phyloP scores from a whole-genome alignment of 495 filamentous ascomycete genomes.

The Hypoxylon perforatum region DNA sequence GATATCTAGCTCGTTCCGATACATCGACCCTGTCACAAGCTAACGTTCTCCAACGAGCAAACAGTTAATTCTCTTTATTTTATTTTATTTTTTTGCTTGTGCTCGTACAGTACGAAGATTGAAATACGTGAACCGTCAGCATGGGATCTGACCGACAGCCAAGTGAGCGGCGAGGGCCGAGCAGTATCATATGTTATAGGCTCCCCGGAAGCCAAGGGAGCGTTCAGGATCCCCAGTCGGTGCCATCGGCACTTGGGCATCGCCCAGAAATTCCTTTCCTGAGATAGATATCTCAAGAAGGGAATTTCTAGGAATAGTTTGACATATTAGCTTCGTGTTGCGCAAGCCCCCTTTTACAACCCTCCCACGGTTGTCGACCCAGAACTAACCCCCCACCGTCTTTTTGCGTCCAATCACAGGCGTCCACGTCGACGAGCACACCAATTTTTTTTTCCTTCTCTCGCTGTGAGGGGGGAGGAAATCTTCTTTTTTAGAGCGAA shows the following conservation, averaged over 20 bases:
- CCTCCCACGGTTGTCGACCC: slow-evolving; percentile 41
- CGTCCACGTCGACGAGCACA: slow-evolving; percentile 49
- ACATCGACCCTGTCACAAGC: slow-evolving; percentile 28
- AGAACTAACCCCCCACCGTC: slow-evolving; percentile 33
- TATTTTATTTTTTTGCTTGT: slow-evolving; percentile 10
- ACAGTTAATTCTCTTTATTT: slow-evolving; percentile 23
- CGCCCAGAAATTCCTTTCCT: slow-evolving; percentile 25
- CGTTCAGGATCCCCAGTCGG: slow-evolving; percentile 10
- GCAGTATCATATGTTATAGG: not conserved
- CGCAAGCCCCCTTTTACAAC: slow-evolving; percentile 49
- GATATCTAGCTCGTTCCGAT: slow-evolving; percentile 24
- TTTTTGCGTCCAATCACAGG: slow-evolving; percentile 43
- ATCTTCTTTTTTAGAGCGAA: slow-evolving; percentile 25
- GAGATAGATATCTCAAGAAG: slow-evolving; percentile 28
- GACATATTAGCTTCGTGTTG: slow-evolving; percentile 40
- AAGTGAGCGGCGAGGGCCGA: slow-evolving; percentile 13
- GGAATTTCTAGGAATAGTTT: slow-evolving; percentile 32
- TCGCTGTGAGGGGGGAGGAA: slow-evolving; percentile 41
- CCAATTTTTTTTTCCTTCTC: slow-evolving; percentile 24
- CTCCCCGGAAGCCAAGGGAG: slow-evolving; percentile 11
- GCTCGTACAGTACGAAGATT: slow-evolving; percentile 15
- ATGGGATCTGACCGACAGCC: not conserved
- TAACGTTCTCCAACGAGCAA: slow-evolving; percentile 37
- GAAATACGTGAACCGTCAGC: slow-evolving; percentile 22
- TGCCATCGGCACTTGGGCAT: slow-evolving; percentile 29